These are phyloP conservation scores for Phenoliferia sp. DNA, from an alignment of 1,284 basidiomycete genomes.

Conservation along the genomic window DNA sequence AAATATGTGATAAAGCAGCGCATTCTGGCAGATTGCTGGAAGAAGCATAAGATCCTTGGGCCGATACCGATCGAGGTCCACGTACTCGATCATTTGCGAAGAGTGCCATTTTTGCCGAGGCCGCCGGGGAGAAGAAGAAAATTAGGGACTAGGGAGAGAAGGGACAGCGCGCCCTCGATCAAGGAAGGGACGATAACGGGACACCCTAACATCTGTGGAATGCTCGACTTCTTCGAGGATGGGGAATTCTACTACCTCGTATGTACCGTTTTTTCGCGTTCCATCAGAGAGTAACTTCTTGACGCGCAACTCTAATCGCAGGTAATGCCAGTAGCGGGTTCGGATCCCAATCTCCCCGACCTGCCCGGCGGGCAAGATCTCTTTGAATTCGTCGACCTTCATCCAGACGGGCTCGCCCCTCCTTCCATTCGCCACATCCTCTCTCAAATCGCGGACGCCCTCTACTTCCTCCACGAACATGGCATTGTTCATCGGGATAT, in stretches of 20 bases:
- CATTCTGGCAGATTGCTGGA: constrained; percentile 98
- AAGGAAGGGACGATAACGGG: constrained; percentile 48
- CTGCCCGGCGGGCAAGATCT: constrained; percentile 62
- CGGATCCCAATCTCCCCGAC: constrained; percentile 47
- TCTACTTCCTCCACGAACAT: constrained; percentile 83
- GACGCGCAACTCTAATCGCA: not conserved
- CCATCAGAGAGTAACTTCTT: not conserved
- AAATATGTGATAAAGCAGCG: constrained; percentile 98
- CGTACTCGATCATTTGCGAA: constrained; percentile 77
- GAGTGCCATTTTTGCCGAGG: constrained; percentile 68
- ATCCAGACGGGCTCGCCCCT: constrained; percentile 77
- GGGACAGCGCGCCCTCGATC: constrained; percentile 21
- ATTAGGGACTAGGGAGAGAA: not conserved
- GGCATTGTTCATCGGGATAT: constrained; percentile 96
- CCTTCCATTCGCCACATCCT: constrained; percentile 75
- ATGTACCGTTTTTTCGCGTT: not conserved
- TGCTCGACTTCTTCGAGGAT: constrained; percentile 97
- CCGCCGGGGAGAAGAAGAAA: constrained; percentile 4
- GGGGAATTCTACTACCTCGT: constrained; percentile 90
- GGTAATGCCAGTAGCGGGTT: constrained; percentile 32
- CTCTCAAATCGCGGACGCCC: constrained; percentile 88
- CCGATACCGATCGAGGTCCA: constrained; percentile 99
- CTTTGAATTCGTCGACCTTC: constrained; percentile 89
- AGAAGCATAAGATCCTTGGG: constrained; percentile 87
- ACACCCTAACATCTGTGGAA: constrained; percentile 86